A percentile compares a stretch with the other conserved stretches of the same genome.
Evolutionary conservation across 768 basidiomycete species (phyloP).

Genomic region (Russula earlei): DNA sequence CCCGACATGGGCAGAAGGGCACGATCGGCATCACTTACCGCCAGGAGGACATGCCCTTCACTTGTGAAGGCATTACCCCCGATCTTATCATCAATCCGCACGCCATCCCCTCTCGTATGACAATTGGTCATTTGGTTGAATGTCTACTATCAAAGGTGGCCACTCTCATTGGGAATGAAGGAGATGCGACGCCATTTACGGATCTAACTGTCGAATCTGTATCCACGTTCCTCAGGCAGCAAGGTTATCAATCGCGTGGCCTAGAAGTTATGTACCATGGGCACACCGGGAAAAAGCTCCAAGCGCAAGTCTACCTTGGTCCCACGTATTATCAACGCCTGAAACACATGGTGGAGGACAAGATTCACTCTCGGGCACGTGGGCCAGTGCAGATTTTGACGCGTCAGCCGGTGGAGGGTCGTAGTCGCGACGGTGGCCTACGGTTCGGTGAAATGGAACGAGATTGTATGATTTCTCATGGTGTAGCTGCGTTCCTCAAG

Average conservation of each 20-base stretch:
- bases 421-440: constrained; percentile 95
- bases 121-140: constrained; percentile 98
- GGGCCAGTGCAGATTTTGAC: constrained; percentile 98
- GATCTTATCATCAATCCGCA: constrained; percentile 99
- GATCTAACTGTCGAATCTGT: constrained; percentile 96
- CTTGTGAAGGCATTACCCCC: constrained; percentile 90
- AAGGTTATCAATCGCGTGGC: constrained; percentile 95
- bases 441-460: constrained; percentile 99
- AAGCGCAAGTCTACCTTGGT: constrained; percentile 96
- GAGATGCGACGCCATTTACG: constrained; percentile 97
- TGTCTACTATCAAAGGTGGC: constrained; percentile 95
- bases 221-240: constrained; percentile 79
- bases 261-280: constrained; percentile 99
- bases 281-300: constrained; percentile 94
- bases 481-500: constrained; percentile 95
- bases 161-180: constrained; percentile 92
- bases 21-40: constrained; percentile 99
- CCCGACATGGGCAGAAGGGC: constrained; percentile 98
- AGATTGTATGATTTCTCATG: constrained; percentile 99
- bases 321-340: constrained; percentile 98
- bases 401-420: constrained; percentile 95
- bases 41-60: constrained; percentile 99
- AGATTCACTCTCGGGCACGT: constrained; percentile 95
- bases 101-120: constrained; percentile 99
- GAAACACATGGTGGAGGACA: constrained; percentile 99